phyloP scores from a whole-genome alignment of 768 basidiomycete genomes.

The Termitomyces sp. region DNA sequence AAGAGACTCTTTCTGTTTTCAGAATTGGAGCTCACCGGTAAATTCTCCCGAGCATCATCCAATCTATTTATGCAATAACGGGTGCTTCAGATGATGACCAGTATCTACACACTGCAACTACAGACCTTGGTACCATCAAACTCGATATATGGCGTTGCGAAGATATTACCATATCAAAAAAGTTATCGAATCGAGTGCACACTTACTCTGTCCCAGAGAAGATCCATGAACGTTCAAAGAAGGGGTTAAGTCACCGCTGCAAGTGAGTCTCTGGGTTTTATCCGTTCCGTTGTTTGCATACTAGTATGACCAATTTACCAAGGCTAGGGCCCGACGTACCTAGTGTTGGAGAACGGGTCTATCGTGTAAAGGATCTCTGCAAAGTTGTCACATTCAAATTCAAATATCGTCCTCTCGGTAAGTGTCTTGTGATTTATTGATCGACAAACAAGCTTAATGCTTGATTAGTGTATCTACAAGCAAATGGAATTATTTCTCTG shows the following conservation, averaged over 20 bases:
- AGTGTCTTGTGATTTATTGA: neutral
- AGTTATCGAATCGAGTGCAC: neutral
- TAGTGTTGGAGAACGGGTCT: neutral
- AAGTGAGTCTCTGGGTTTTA: neutral
- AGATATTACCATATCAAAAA: neutral
- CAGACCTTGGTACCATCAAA: slow-evolving; percentile 12
- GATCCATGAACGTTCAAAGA: slow-evolving; percentile 16
- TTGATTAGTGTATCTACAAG: slow-evolving; percentile 9
- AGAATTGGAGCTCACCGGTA: slow-evolving; percentile 15
- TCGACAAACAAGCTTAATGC: neutral
- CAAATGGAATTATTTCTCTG: slow-evolving; percentile 10
- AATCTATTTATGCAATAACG: no score
- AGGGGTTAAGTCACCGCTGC: slow-evolving; percentile 9
- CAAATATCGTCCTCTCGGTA: slow-evolving; percentile 16
- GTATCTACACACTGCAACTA: slow-evolving; percentile 6
- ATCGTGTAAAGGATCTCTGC: neutral
- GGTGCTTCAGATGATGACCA: slow-evolving; percentile 15
- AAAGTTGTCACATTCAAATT: slow-evolving; percentile 7
- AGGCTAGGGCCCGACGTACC: neutral
- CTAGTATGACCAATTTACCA: neutral
- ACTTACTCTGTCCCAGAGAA: slow-evolving; percentile 1
- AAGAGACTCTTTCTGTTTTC: slow-evolving; percentile 14
- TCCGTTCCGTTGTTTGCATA: neutral
- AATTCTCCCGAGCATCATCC: neutral
- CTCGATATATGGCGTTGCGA: slow-evolving; percentile 3